Evolutionary conservation across 2,329 filamentous ascomycete genomes (phyloP), one percentile per base, ranked within the genome.

Genomic region (Emericellopsis cladophorae): DNA sequence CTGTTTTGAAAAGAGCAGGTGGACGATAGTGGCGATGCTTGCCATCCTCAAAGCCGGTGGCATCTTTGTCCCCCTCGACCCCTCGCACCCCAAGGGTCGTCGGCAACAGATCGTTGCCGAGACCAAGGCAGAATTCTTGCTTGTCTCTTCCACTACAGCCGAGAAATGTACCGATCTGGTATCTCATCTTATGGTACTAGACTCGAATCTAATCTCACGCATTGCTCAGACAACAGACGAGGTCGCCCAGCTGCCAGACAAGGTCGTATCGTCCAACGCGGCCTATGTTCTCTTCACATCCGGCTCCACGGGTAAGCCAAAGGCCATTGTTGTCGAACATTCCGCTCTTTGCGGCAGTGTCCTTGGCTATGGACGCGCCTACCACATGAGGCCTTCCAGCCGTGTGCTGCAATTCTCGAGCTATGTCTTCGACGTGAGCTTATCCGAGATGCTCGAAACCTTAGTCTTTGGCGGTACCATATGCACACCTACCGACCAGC

Each of bases 391-490:
- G 29, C 29, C 18, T 21, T 32, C 31, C 29, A 36, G 35, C 12
- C 31, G 41, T 31, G 67, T 75, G 12, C 40, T 74, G 37, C 65
- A 70, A 42, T 67, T 66, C 44, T 67, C 65, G 9, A 61, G 60
- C 15, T 69, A 66, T 45, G 65, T 62, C 1, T 71, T 71, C 35
- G 67, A 74, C 42, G 60, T 63, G 2, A 62, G 60, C 31, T 49
- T 73, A 6, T 42, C 61, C 3, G 70, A 73, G 42, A 64, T 65
- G 1, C 56, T 72, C 31, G 59, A 63, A 7, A 59, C 67, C 0
- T 57, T 76, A 0, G 46, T 55, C 12, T 44, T 51, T 6, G 64
- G 64, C 21, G 64, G 60, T 5, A 61, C 58, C n/a, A 46, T 67
- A 1, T 65, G 62, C 22, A 52, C 65, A 1, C 59, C 62, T 0